Conservation (phyloP, 257 asterid species). For the Nicotiana noctiflora region DNA sequence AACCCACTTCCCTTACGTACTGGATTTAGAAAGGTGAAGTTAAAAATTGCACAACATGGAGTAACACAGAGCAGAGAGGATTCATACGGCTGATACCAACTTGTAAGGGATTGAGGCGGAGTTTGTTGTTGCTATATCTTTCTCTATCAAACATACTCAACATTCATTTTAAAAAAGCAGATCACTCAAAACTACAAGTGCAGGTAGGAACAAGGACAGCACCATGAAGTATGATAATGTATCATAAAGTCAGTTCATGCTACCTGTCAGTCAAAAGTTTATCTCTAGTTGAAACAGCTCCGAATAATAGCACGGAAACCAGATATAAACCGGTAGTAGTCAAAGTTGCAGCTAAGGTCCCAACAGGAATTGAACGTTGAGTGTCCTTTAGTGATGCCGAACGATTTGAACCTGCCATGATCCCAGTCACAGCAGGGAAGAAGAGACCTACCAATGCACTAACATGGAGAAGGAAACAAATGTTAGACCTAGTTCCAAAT, state of each 20-base stretch:
- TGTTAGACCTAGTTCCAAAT: background rate
- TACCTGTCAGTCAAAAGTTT: constrained; percentile 98
- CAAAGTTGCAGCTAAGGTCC: constrained; percentile 91
- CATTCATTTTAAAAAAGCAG: background rate
- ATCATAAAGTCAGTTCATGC: constrained; percentile 7
- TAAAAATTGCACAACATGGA: background rate
- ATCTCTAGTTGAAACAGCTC: constrained; percentile 94
- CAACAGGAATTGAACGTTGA: constrained; percentile 92
- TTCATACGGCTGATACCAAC: background rate
- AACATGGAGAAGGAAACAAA: constrained; percentile 28
- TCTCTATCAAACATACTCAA: background rate
- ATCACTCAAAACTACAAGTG: background rate
- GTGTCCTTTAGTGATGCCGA: constrained; percentile 98
- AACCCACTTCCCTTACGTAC: background rate
- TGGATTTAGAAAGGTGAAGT: background rate
- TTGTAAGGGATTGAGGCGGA: background rate
- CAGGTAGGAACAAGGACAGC: background rate
- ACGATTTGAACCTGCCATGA: constrained; percentile 99
- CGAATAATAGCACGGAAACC: constrained; percentile 72
- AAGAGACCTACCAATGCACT: constrained; percentile 99
- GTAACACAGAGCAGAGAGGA: background rate
- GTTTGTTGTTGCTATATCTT: background rate
- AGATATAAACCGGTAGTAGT: constrained; percentile 70
- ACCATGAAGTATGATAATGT: background rate
- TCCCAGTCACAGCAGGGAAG: constrained; percentile 99